Conservation (phyloP, 2,329 filamentous ascomycete genomes). For the Aureobasidium sp. region DNA sequence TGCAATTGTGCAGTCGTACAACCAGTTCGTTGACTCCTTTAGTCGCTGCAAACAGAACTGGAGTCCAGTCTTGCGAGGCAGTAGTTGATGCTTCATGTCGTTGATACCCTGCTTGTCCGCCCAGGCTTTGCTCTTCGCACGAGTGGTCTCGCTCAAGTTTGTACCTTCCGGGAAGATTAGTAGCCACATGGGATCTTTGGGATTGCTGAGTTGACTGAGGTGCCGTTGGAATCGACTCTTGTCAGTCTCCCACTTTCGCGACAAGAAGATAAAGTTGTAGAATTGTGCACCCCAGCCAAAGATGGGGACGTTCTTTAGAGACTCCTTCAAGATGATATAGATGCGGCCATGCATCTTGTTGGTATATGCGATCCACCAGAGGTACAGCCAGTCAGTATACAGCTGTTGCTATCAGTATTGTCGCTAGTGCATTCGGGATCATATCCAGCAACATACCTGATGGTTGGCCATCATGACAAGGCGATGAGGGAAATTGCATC, state of each 20-base stretch:
- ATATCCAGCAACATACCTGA: conserved; percentile 40
- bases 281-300: conserved; percentile 73
- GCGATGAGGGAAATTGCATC: conserved; percentile 72
- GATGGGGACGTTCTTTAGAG: conserved; percentile 69
- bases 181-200: conserved; percentile 75
- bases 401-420: conserved; percentile 56
- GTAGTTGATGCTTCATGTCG: conserved; percentile 60
- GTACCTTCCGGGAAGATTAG: conserved; percentile 80
- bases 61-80: conserved; percentile 70
- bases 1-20: conserved; percentile 86
- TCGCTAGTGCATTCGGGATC: conserved; percentile 49
- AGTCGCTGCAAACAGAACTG: conserved; percentile 70
- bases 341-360: conserved; percentile 71
- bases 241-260: conserved; percentile 74
- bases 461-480: conserved; percentile 80
- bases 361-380: conserved; percentile 80
- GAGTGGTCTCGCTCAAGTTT: conserved; percentile 64
- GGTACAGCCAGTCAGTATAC: conserved; percentile 80
- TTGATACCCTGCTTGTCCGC: conserved; percentile 62
- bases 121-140: conserved; percentile 62
- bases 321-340: conserved; percentile 86
- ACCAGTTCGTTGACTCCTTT: conserved; percentile 61
- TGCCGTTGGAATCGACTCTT: conserved; percentile 63
- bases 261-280: conserved; percentile 81
- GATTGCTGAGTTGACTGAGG: conserved; percentile 58